Base-by-base conservation (phyloP, 2,329 filamentous ascomycete genomes). In the Alternaria dauci region DNA sequence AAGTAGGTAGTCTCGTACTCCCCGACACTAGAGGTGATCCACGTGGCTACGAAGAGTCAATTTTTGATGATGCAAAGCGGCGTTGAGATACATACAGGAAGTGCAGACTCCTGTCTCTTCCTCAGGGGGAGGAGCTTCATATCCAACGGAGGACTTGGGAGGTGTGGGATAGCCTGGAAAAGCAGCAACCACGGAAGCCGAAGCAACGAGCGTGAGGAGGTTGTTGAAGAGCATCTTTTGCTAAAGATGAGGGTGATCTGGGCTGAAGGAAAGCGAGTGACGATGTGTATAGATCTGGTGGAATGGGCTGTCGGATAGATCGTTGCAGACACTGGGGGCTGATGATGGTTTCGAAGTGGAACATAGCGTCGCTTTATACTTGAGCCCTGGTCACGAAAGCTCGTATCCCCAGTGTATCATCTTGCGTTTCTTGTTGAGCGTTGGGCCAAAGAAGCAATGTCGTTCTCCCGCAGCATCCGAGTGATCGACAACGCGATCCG, bases 161-260 rank as follows among this genome's bases (percentile, higher is more conserved):
- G 14, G 39, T 48, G 34, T 18, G n/a, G 44, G 42, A 28, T 47
- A 50, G 18, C 59, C 63, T 9, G 69, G 69, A 8, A 71, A 38
- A 50, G 64, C 67, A 50, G 56, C 51, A 23, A 50, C 59, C 12
- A 66, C 16, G 41, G 67, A 65, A 25, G 58, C 65, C 38, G 63
- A 68, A 44, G 68, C 65, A 51, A 71, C 25, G 41, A 71, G 50
- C 23, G 62, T 54, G 25, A 71, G 11, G 26, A 71, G 30, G 23
- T 58, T 62, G 14, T 63, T 59, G 53, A 69, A 42, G 26, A 58
- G 62, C 70, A 73, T 73, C 9, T 52, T 72, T 62, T 25, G 47
- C 20, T 43, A 26, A 25, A 38, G 20, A 50, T 1, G 8, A 34
- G 30, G 11, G 30, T 38, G 46, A 16, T 34, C n/a, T 53, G 46